Evolutionary conservation across 257 asterid species (phyloP).

Genomic region (Gentiana dahurica): DNA sequence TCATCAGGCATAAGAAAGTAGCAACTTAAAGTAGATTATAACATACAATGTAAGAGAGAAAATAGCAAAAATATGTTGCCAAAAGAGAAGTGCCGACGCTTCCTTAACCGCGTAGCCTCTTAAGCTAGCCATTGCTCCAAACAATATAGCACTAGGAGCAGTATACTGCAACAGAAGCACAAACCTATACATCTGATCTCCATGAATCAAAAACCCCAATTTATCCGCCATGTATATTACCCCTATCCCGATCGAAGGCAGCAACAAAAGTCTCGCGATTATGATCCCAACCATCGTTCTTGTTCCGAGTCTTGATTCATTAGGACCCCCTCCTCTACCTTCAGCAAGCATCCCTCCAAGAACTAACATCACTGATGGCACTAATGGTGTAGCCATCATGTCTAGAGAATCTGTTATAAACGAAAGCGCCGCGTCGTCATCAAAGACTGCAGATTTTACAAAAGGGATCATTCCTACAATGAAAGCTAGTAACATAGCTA

Average conservation of each 20-base stretch:
- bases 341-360: conserved; percentile 97
- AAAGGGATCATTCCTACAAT: conserved; percentile 75
- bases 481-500: conserved; percentile 73
- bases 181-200: conserved; percentile 66
- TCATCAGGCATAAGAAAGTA: conserved; percentile 22
- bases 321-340: conserved; percentile 43
- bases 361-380: conserved; percentile 81
- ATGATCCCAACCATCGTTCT: conserved; percentile 60
- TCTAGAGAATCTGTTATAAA: conserved; percentile 74
- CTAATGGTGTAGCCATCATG: conserved; percentile 78
- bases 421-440: conserved; percentile 57
- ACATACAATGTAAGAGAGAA: conserved; percentile 55
- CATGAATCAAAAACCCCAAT: conserved; percentile 33
- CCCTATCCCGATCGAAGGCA: conserved; percentile 62
- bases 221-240: conserved; percentile 52
- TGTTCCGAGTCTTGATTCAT: conserved; percentile 62
- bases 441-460: conserved; percentile 53
- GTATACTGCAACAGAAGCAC: conserved; percentile 87
- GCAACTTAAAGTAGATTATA: conserved; percentile 54
- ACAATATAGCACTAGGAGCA: conserved; percentile 76
- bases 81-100: conserved; percentile 86
- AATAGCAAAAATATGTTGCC: conserved; percentile 77
- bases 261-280: conserved; percentile 55
- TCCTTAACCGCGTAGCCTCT: conserved; percentile 83
- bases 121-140: conserved; percentile 89